A percentile compares a stretch with the other conserved stretches of the same genome.
phyloP scores from a whole-genome alignment of 768 basidiomycete species.

The Boletus rubescentipes region DNA sequence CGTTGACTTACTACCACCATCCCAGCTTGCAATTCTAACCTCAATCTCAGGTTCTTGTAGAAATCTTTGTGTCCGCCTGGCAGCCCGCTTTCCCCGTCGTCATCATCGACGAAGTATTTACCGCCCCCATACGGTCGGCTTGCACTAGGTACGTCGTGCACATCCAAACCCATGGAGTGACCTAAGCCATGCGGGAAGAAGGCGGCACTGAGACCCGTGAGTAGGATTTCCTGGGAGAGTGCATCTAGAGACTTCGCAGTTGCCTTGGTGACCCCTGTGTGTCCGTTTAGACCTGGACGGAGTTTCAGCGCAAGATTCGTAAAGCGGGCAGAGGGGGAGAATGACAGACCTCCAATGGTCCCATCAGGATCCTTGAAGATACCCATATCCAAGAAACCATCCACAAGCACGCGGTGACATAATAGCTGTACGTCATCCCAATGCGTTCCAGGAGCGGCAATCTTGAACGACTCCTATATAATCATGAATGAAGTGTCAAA shows the following conservation, averaged over 20 bases:
- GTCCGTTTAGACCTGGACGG: slow-evolving; percentile 1
- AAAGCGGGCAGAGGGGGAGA: neutral
- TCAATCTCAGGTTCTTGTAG: slow-evolving; percentile 77
- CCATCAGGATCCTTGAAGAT: slow-evolving; percentile 75
- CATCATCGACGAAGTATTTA: slow-evolving; percentile 68
- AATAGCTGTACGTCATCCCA: slow-evolving; percentile 88
- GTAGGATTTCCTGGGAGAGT: slow-evolving; percentile 55
- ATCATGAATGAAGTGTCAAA: neutral
- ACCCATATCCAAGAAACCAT: slow-evolving; percentile 78
- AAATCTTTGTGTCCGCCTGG: slow-evolving; percentile 62
- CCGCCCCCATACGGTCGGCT: slow-evolving; percentile 65
- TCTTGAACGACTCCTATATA: slow-evolving; percentile 65
- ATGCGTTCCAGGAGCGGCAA: slow-evolving; percentile 74
- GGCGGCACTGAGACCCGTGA: slow-evolving; percentile 72
- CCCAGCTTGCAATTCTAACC: slow-evolving; percentile 66
- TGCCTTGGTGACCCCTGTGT: slow-evolving; percentile 1
- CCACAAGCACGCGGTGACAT: slow-evolving; percentile 80
- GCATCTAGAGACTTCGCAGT: slow-evolving; percentile 12
- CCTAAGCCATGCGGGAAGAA: slow-evolving; percentile 96
- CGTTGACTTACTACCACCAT: slow-evolving; percentile 81
- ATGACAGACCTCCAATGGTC: slow-evolving; percentile 7
- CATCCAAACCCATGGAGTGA: slow-evolving; percentile 90
- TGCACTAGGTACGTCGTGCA: slow-evolving; percentile 88
- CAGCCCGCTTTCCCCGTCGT: slow-evolving; percentile 64
- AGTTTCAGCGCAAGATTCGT: neutral